phyloP scores from a whole-genome alignment of 768 basidiomycete genomes.

The Trametes elegans region DNA sequence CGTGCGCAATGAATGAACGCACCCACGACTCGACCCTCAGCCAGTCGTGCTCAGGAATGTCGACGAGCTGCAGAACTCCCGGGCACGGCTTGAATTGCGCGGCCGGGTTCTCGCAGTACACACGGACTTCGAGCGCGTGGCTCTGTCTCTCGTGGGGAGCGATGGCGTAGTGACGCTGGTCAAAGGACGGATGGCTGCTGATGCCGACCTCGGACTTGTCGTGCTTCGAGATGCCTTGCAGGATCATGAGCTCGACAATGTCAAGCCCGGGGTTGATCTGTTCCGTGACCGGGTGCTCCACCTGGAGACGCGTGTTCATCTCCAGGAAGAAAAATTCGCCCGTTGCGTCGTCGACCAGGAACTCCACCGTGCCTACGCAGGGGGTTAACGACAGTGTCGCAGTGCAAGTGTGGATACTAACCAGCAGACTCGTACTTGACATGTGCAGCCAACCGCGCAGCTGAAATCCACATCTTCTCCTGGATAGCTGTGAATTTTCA shows the following conservation, averaged over 20 bases:
- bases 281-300: constrained; percentile 70
- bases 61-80: constrained; percentile 59
- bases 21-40: constrained; percentile 64
- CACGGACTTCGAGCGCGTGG: constrained; percentile 54
- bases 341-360: constrained; percentile 53
- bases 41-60: constrained; percentile 44
- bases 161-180: constrained; percentile 38
- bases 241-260: constrained; percentile 63
- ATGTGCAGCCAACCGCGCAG: constrained; percentile 44
- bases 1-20: constrained; percentile 15
- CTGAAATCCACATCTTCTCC: constrained; percentile 50
- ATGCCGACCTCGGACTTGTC: constrained; percentile 15
- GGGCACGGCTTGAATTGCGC: constrained; percentile 56
- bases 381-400: neutral
- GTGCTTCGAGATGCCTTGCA: constrained; percentile 47
- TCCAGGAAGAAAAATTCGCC: constrained; percentile 65
- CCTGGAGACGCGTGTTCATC: constrained; percentile 68
- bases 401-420: constrained; percentile 15
- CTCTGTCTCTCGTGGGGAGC: neutral
- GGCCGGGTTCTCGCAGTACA: constrained; percentile 64
- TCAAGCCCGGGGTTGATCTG: constrained; percentile 53
- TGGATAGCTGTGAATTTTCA: constrained; percentile 37
- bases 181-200: constrained; percentile 29
- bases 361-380: constrained; percentile 60
- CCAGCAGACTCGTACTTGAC: constrained; percentile 62